A percentile compares a stretch with the other conserved stretches of the same genome.
Conservation (phyloP, 2,329 filamentous ascomycete species). For the Aspergillus puulaauensis region DNA sequence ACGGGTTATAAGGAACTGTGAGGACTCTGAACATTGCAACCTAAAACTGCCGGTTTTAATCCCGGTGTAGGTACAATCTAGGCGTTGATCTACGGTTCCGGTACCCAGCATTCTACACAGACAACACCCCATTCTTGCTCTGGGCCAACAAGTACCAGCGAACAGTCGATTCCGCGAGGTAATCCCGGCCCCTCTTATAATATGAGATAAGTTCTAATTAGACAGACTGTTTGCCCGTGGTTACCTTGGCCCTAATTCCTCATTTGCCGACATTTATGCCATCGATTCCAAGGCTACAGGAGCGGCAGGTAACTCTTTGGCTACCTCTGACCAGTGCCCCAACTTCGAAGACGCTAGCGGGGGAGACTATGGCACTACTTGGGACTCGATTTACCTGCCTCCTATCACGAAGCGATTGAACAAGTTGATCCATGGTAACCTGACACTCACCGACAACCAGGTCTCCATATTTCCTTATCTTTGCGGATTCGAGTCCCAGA, state of each 20-base stretch:
- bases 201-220: too few relatives aligned
- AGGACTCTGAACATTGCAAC: neutral
- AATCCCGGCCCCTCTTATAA: neutral
- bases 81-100: constrained; percentile 18
- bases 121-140: constrained; percentile 54
- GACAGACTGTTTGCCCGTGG: constrained; percentile 59
- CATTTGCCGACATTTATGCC: constrained; percentile 39
- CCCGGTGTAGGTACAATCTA: constrained; percentile 29
- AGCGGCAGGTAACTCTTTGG: constrained; percentile 63
- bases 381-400: constrained; percentile 17
- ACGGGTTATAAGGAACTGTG: constrained; percentile 62
- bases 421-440: constrained; percentile 50
- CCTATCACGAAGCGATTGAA: constrained; percentile 50
- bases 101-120: constrained; percentile 48
- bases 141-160: constrained; percentile 68
- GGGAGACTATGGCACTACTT: constrained; percentile 22
- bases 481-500: constrained; percentile 71
- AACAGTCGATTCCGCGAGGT: constrained; percentile 25
- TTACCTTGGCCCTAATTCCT: constrained; percentile 58
- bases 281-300: constrained; percentile 56
- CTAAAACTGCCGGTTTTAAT: neutral
- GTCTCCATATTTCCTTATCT: constrained; percentile 63
- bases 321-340: constrained; percentile 63
- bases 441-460: constrained; percentile 56
- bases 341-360: constrained; percentile 53